phyloP scores from a whole-genome alignment of 2,329 filamentous ascomycete genomes.

The Botryotinia narcissicola region DNA sequence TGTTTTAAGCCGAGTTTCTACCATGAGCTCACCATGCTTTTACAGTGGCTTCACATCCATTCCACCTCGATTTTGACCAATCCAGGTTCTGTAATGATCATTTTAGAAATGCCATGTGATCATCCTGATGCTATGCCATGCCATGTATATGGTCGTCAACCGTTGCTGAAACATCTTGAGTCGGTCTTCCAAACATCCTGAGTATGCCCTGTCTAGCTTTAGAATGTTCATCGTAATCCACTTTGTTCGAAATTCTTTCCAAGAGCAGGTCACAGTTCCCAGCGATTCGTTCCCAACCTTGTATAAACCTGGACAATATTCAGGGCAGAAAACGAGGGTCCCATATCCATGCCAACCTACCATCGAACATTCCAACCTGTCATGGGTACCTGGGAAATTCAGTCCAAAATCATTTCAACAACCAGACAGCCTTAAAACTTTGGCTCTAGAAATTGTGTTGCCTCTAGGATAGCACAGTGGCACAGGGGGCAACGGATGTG shows the following conservation, averaged over 20 bases:
- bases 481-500: background rate
- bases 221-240: conserved; percentile 18
- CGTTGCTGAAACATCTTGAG: conserved; percentile 25
- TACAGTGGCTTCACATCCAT: conserved; percentile 14
- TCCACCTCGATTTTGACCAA: conserved; percentile 15
- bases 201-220: conserved; percentile 15
- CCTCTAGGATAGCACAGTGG: conserved; percentile 5
- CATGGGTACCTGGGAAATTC: background rate
- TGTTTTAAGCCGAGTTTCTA: conserved; percentile 9
- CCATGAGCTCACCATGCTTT: conserved; percentile 20
- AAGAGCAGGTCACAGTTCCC: conserved; percentile 22
- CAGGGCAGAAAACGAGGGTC: conserved; percentile 14
- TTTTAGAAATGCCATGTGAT: background rate
- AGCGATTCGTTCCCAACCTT: conserved; percentile 24
- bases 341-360: conserved; percentile 5
- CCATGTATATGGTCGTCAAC: conserved; percentile 11
- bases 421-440: conserved; percentile 3
- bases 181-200: conserved; percentile 11
- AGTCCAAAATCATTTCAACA: background rate
- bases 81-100: background rate
- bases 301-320: conserved; percentile 17
- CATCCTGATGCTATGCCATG: conserved; percentile 7
- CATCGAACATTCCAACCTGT: conserved; percentile 15
- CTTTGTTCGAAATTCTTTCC: conserved; percentile 19
- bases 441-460: background rate